Base-by-base conservation (phyloP, 352 stramenopile species). In the Albugo laibachii region DNA sequence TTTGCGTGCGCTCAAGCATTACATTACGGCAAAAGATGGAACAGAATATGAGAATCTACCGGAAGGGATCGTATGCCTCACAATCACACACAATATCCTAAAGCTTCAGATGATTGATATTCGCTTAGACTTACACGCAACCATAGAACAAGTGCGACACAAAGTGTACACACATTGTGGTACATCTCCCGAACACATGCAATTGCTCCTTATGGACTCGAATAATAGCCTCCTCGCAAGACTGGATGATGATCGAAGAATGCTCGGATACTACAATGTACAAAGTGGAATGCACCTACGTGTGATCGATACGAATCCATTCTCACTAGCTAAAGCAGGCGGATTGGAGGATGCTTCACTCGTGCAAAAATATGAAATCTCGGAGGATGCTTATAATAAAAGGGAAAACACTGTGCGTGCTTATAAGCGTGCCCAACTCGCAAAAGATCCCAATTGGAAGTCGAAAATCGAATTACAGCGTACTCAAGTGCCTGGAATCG, bases 71-170 rank as follows among this genome's bases (percentile, higher is more conserved):
- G 74, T 98, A 15, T 80, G 87, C 51, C 69, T 98, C 47, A 89
- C 97, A 61, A 92, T 98, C 50, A 97, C 94, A 11, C 94, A 99
- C 69, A 96, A 76, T 57, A 97, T 98, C 65, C 71, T 99, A n/a
- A 69, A 86, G 46, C 83, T 95, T 59, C 71, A 89, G 52, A 96
- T 98, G 74, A 80, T 97, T 49, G 93, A 98, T 71, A 95, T 98
- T 52, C 92, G 94, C 5, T 83, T 98, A 53, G 87, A 97, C 54
- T 56, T 96, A 67, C 77, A 93, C 54, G 59, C 87, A 53, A 93
- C 82, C 34, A 71, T 96, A 43, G 71, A 63, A 19, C 73, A 89
- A 34, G 63, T 99, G 37, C 83, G 91, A 35, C 59, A 86, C 55
- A 92, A 94, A 45, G 80, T 98, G 38, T 93, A 97, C 67, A 86